Evolutionary conservation across 768 basidiomycete species (phyloP).

Genomic region (Cantharellus anzutake): DNA sequence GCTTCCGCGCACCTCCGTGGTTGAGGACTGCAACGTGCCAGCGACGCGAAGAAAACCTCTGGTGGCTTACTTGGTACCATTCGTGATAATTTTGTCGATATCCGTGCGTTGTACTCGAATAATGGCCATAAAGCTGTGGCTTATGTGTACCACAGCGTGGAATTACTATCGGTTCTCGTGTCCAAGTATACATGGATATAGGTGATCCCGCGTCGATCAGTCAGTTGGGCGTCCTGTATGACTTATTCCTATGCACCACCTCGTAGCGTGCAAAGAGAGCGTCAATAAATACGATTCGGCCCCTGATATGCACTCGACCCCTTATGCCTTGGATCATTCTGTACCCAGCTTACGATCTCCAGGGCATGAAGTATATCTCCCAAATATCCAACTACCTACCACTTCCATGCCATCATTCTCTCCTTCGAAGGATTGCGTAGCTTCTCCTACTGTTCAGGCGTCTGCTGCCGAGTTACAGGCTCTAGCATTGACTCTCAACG

Average conservation of each 20-base stretch:
- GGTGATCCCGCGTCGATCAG: neutral
- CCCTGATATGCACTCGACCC: too few species aligned
- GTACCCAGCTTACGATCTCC: slow-evolving; percentile 16
- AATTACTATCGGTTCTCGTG: slow-evolving; percentile 58
- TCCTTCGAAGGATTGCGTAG: slow-evolving; percentile 23
- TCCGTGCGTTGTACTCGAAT: slow-evolving; percentile 24
- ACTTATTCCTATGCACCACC: neutral
- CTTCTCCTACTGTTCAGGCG: slow-evolving; percentile 41
- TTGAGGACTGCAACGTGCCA: neutral
- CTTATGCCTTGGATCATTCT: neutral
- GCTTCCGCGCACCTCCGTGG: neutral
- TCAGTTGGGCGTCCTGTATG: neutral
- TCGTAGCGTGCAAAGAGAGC: neutral
- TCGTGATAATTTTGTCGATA: slow-evolving; percentile 43
- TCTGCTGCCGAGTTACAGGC: slow-evolving; percentile 54
- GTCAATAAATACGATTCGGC: neutral
- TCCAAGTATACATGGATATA: slow-evolving; percentile 62
- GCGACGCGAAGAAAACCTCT: neutral
- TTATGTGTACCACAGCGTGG: slow-evolving; percentile 33
- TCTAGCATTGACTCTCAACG: slow-evolving; percentile 55
- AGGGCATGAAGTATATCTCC: slow-evolving; percentile 19
- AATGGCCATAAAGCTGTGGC: slow-evolving; percentile 3
- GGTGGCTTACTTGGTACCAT: slow-evolving; percentile 31
- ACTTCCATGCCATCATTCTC: slow-evolving; percentile 8
- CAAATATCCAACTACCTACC: neutral